Base-by-base conservation (phyloP, 2,329 filamentous ascomycete species). In the Parascedosporium putredinis region DNA sequence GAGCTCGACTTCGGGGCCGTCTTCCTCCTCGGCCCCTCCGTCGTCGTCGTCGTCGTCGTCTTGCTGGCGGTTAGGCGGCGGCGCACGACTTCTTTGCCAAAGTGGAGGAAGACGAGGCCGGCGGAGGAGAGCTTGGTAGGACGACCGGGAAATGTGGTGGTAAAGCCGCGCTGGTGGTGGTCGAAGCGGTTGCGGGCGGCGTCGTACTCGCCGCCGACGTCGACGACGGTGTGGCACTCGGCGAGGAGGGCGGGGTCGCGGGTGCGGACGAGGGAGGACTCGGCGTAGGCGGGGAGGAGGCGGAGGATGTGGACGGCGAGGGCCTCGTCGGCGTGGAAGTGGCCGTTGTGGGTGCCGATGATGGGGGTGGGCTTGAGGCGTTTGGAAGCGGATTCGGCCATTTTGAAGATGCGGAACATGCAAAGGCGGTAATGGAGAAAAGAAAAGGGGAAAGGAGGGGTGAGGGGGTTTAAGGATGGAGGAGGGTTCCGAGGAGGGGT, bases 251-350 rank as follows among this genome's bases (percentile, higher is more conserved):
- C 76, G 16, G 88, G 81, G 67, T 98, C 89, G 60, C 93, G 86
- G 45, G 90, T 95, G 58, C 93, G 89, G 47, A 95, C 74, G 40
- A 98, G 84, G 40, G 75, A 65, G 23, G 88, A 83, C 57, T 76
- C 70, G 50, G 75, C 66, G 73, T 97, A 98, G 52, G 83, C 71
- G 20, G 93, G 91, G 16, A 97, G 84, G 51, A 86, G 79, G 56
- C 89, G 88, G 58, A 98, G 86, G 75, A 98, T 88, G 74, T 95
- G 89, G 56, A 98, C 90, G 52, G 93, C 93, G 40, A 98, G 81
- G 53, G 93, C 91, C 73, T 98, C 93, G 68, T 98, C 93, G 65
- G 93, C 93, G 73, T 98, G 93, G 78, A 98, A 98, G 74, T 96
- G 89, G 58, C 93, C 93, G 71, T 85, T 96, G 78, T 98, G 93